phyloP scores from a whole-genome alignment of 2,329 filamentous ascomycete genomes.

The Aureobasidium pullulans region DNA sequence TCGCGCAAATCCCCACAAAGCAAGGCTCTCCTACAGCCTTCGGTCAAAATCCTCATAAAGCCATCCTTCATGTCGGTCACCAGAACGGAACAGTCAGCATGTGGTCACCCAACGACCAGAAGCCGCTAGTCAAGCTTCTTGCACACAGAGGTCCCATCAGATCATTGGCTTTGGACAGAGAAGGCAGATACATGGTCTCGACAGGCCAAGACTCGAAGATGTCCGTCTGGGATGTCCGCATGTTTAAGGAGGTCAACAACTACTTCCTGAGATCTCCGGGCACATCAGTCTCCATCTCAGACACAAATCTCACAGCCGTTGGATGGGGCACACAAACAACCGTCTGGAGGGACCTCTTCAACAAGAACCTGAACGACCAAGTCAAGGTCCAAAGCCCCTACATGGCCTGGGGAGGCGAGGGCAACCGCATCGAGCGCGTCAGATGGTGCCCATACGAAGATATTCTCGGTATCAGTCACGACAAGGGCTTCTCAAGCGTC shows the following conservation, averaged over 20 bases:
- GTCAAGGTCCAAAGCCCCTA: conserved; percentile 81
- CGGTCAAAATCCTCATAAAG: conserved; percentile 85
- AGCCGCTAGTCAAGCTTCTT: conserved; percentile 82
- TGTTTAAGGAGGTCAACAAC: conserved; percentile 84
- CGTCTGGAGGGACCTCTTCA: conserved; percentile 86
- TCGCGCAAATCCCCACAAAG: conserved; percentile 77
- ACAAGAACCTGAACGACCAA: conserved; percentile 59
- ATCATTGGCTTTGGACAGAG: conserved; percentile 74
- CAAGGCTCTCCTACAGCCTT: conserved; percentile 78
- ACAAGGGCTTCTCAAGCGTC: conserved; percentile 79
- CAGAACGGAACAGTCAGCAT: conserved; percentile 91
- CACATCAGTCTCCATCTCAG: conserved; percentile 78
- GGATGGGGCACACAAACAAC: conserved; percentile 86
- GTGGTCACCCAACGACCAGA: conserved; percentile 88
- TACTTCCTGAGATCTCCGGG: conserved; percentile 81
- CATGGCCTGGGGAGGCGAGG: conserved; percentile 86
- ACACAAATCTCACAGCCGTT: conserved; percentile 78
- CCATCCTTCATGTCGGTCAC: conserved; percentile 83
- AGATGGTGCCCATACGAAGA: conserved; percentile 95
- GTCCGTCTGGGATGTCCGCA: conserved; percentile 93
- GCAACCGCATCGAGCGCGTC: conserved; percentile 69
- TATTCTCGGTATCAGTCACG: conserved; percentile 76
- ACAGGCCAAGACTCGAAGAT: conserved; percentile 84
- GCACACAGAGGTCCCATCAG: conserved; percentile 86
- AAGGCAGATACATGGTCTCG: conserved; percentile 92